Percentiles rank a stretch among this genome's conserved stretches.
Evolutionary conservation across 2,329 filamentous ascomycete genomes (phyloP).

Genomic region (Neofusicoccum laricinum): DNA sequence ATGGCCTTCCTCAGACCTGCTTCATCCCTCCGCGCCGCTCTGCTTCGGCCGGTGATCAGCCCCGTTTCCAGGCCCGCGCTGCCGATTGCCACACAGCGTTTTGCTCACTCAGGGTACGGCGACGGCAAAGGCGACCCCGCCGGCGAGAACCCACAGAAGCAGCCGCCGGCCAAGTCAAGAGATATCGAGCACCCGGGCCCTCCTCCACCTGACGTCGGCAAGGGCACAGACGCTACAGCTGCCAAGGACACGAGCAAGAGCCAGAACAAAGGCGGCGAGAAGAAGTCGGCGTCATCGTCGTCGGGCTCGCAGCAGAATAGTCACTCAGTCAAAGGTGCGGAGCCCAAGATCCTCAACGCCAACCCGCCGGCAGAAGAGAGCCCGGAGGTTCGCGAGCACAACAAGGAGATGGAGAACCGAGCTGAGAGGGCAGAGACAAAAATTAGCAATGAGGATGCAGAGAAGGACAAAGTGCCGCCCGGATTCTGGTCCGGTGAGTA

Average conservation of each 20-base stretch:
- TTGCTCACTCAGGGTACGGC: constrained; percentile 42
- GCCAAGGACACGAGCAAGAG: constrained; percentile 24
- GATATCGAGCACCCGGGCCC: constrained; percentile 46
- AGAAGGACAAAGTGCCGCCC: constrained; percentile 41
- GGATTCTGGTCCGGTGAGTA: constrained; percentile 40
- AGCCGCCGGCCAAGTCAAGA: constrained; percentile 37
- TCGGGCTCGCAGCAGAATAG: constrained; percentile 19
- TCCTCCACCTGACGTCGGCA: constrained; percentile 41
- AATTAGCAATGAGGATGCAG: constrained; percentile 34
- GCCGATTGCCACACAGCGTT: constrained; percentile 26
- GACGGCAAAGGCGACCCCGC: constrained; percentile 40
- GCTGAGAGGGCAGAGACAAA: constrained; percentile 41
- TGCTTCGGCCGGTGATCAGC: constrained; percentile 18
- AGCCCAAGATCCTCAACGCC: constrained; percentile 43
- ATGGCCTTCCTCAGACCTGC: constrained; percentile 33
- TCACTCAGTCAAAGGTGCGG: constrained; percentile 32
- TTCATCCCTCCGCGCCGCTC: constrained; percentile 25
- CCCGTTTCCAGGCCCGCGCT: constrained; percentile 27
- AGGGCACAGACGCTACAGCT: constrained; percentile 29
- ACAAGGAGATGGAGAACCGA: constrained; percentile 42
- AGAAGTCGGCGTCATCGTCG: background rate
- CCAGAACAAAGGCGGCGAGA: constrained; percentile 17
- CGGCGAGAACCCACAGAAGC: constrained; percentile 43
- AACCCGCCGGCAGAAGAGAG: constrained; percentile 25
- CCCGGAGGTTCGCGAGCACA: constrained; percentile 41